phyloP scores from a whole-genome alignment of 495 filamentous ascomycete species.

The Neurospora sp. region DNA sequence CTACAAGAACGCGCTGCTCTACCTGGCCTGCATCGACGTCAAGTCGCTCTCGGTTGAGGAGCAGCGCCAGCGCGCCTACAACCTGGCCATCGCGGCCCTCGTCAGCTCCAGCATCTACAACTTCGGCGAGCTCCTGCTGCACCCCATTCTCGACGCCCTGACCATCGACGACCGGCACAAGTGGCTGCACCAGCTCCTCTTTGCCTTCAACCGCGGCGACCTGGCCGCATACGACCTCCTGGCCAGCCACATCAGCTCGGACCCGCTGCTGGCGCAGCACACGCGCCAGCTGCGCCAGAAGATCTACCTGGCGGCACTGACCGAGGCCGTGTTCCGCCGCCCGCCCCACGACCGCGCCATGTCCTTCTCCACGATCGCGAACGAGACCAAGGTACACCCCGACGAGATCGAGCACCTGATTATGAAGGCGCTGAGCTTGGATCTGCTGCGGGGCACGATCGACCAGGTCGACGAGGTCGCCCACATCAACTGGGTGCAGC shows the following conservation, averaged over 20 bases:
- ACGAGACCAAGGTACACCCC: slow-evolving; percentile 83
- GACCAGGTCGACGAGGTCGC: slow-evolving; percentile 93
- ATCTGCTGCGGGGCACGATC: slow-evolving; percentile 81
- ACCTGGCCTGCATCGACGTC: slow-evolving; percentile 91
- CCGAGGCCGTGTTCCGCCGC: slow-evolving; percentile 91
- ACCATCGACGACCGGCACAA: slow-evolving; percentile 42
- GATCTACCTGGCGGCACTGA: slow-evolving; percentile 90
- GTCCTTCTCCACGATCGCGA: slow-evolving; percentile 74
- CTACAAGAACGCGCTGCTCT: slow-evolving; percentile 95
- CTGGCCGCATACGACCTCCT: slow-evolving; percentile 76
- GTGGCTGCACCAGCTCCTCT: slow-evolving; percentile 90
- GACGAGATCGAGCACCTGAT: slow-evolving; percentile 94
- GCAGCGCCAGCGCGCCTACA: slow-evolving; percentile 73
- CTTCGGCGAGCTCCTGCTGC: slow-evolving; percentile 95
- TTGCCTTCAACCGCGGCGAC: slow-evolving; percentile 95
- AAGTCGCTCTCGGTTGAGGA: slow-evolving; percentile 59
- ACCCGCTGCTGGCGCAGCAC: slow-evolving; percentile 69
- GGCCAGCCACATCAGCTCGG: slow-evolving; percentile 62
- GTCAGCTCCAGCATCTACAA: slow-evolving; percentile 96
- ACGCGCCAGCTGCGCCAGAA: slow-evolving; percentile 84
- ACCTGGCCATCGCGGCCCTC: slow-evolving; percentile 83
- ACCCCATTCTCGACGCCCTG: slow-evolving; percentile 87
- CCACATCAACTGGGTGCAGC: slow-evolving; percentile 97
- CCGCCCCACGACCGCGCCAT: slow-evolving; percentile 92
- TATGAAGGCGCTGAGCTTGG: slow-evolving; percentile 95